phyloP scores from a whole-genome alignment of 2,329 filamentous ascomycete genomes.

The Chaetomiaceae sp. region DNA sequence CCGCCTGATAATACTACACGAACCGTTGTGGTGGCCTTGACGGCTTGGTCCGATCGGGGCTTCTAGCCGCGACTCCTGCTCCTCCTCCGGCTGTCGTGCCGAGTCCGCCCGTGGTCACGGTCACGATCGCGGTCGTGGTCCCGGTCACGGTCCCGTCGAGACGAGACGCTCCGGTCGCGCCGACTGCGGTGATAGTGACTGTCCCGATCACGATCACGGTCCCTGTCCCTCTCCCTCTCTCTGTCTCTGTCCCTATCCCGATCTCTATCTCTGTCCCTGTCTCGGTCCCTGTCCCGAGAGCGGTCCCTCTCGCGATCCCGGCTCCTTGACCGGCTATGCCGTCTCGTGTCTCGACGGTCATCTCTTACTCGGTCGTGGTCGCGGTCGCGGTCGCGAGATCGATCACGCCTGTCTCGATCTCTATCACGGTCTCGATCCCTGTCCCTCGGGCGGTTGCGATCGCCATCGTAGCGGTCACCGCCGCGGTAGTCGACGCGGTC shows the following conservation, averaged over 20 bases:
- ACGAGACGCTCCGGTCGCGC: conserved; percentile 15
- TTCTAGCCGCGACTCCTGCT: conserved; percentile 29
- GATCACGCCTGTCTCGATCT: conserved; percentile 14
- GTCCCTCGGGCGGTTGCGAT: conserved; percentile 22
- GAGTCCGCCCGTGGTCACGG: conserved; percentile 29
- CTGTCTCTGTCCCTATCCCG: conserved; percentile 9
- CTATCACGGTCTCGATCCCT: conserved; percentile 9
- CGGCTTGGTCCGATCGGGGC: not conserved
- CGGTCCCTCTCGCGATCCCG: conserved; percentile 14
- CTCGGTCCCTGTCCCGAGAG: conserved; percentile 9
- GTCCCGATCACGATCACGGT: conserved; percentile 18
- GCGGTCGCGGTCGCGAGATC: conserved; percentile 9
- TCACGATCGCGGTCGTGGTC: conserved; percentile 10
- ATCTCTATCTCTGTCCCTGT: conserved; percentile 15
- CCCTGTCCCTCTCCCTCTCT: conserved; percentile 12
- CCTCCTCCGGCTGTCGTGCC: conserved; percentile 29
- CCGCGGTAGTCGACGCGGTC: conserved; percentile 17
- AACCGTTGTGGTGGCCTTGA: not conserved
- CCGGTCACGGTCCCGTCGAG: conserved; percentile 24
- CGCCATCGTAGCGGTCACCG: conserved; percentile 19
- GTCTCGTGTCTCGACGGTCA: conserved; percentile 11
- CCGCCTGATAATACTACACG: not conserved
- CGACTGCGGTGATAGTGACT: conserved; percentile 9
- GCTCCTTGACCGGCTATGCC: conserved; percentile 18
- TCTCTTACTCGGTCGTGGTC: conserved; percentile 10